Evolutionary conservation across 371 early-diverging fungal species (phyloP), one percentile per base, ranked within the genome.

Genomic region (Rhizopus microsporus): DNA sequence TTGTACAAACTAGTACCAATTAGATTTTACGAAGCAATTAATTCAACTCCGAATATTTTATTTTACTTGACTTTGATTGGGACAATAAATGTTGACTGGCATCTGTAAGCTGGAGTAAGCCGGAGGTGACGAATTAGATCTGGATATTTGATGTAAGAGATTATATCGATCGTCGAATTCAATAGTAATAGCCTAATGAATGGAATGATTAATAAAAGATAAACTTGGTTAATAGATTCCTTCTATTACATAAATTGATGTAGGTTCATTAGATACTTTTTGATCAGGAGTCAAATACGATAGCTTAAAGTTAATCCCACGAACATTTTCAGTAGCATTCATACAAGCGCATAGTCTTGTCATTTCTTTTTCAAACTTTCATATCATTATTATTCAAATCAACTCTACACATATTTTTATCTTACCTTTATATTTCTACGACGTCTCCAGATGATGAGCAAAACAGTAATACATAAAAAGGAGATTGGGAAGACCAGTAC

Each of bases 261-360:
- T 56, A 42, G 57, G 62, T 9, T 58, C 32, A 45, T 57, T 43
- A 31, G 62, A 46, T 16, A 54, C n/a, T 23, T 59, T 54, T 6
- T 64, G 63, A 17, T 72, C 72, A 59, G 69, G 60, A 45, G 70
- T 54, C 32, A 63, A 53, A 37, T 60, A 68, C 39, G 55, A 57
- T 31, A 75, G 50, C 38, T 71, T 70, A 51, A 68, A 72, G 45
- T 75, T 75, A 38, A 75, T 75, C 29, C 76, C 76, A 29, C 76
- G 70, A 15, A 75, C 73, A 69, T 75, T 75, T 67, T 75, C 76
- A n/a, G 73, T 75, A 7, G 73, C 76, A 60, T 75, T 75, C 69
- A 75, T 72, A 63, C 76, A 75, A 48, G 68, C 56, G 50, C 73
- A 72, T 8, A 75, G 48, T 51, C 70, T 67, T 30, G 65, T 48